Conservation (phyloP, 106 monocot species). For the Dendrobium chrysotoxum region DNA sequence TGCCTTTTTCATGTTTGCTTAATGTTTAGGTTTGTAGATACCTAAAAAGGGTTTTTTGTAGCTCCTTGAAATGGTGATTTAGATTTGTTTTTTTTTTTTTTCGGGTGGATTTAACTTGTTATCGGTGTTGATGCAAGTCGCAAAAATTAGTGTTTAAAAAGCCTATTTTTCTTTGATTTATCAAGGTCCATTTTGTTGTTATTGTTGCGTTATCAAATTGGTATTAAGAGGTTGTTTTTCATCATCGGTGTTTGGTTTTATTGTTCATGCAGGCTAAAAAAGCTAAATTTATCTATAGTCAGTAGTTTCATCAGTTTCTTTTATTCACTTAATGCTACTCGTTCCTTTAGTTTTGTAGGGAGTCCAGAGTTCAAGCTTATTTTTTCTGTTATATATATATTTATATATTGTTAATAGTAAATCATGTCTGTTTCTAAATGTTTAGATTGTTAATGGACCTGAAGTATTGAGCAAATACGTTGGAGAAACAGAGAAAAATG, state of each 20-base stretch:
- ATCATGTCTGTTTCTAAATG: neutral
- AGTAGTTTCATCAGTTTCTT: neutral
- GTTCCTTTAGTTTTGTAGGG: neutral
- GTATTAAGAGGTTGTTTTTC: neutral
- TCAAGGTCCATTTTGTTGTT: too few species aligned
- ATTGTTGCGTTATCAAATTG: too few species aligned
- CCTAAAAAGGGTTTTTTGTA: neutral
- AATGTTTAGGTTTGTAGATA: neutral
- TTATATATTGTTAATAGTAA: neutral
- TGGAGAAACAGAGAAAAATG: slow-evolving; percentile 98
- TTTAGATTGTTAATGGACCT: slow-evolving; percentile 98
- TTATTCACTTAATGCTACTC: slow-evolving; percentile 3
- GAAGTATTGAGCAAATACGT: slow-evolving; percentile 98
- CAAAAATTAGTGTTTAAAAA: neutral
- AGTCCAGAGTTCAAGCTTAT: too few species aligned
- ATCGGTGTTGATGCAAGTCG: neutral
- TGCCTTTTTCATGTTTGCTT: neutral
- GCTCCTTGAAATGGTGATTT: neutral
- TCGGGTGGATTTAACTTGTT: neutral
- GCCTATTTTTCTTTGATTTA: neutral
- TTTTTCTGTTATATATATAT: neutral
- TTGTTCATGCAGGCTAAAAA: neutral
- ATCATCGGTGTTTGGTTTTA: neutral
- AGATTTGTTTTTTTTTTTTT: neutral
- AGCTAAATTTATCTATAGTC: neutral